Base-by-base conservation (phyloP, 2,329 filamentous ascomycete species). In the Exserohilum rostratum region DNA sequence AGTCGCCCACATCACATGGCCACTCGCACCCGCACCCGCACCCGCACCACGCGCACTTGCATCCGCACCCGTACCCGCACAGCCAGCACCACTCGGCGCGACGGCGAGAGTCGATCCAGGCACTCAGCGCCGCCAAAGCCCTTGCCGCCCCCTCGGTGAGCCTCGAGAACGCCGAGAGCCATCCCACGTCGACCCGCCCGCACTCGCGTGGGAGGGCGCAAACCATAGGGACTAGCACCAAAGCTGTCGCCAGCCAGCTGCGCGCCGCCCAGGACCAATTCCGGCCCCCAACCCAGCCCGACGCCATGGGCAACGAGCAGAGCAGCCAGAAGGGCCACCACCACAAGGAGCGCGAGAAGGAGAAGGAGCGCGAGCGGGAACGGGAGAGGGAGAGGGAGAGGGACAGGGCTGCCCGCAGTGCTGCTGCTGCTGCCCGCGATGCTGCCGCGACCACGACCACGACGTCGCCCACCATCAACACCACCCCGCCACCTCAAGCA, bases 301-400 rank as follows among this genome's bases (percentile, higher is more conserved):
- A 57, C 46, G 49, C 40, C 52, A 76, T 78, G 75, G 77, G 76
- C 58, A 77, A 75, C 62, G 75, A 77, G 60, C 71, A 76, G 62
- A 75, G 72, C 59, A 67, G 63, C 58, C 67, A 70, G 17, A 73
- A 71, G 60, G 54, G 39, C 45, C 38, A 27, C 5, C 34, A 33
- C 50, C 60, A 50, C 39, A 44, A 18, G 22, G 22, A 25, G 4
- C 39, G 39, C 30, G 39, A 44, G 29, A 34, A 29, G 47, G 46
- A 56, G 38, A 29, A 39, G 11, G 57, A 58, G 25, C 20, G 13
- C 6, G 38, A 37, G n/a, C n/a, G n/a, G n/a, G n/a, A n/a, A n/a
- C n/a, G n/a, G n/a, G n/a, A n/a, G 5, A 29, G 43, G 46, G 52
- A 56, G 13, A 39, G 22, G 35, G 30, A 47, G 22, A 46, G 42